Conservation (phyloP, 139 green algal species). For the Dunaliella primolecta region DNA sequence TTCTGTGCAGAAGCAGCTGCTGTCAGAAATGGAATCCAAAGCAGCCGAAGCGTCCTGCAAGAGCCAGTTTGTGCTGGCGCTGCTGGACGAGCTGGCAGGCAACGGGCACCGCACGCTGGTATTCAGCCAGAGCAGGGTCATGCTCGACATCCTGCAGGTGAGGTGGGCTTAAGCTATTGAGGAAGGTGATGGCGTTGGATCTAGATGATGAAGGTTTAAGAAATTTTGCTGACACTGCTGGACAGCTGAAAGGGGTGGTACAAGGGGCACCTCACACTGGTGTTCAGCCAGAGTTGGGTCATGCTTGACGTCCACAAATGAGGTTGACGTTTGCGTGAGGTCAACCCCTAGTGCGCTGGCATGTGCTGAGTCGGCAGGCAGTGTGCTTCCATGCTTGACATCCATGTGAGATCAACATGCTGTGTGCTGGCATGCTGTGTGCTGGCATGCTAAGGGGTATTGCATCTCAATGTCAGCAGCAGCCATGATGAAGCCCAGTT, state of each 20-base stretch:
- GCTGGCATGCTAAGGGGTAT: constrained; percentile 38
- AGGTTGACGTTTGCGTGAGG: too few relatives aligned
- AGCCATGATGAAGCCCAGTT: background rate
- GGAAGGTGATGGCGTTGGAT: background rate
- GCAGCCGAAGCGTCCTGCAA: constrained; percentile 71
- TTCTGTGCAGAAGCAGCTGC: constrained; percentile 26
- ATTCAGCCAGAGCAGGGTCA: constrained; percentile 79
- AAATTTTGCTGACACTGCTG: constrained; percentile 76
- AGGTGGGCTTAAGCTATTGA: background rate
- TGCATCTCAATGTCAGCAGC: background rate
- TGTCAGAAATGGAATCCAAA: constrained; percentile 28
- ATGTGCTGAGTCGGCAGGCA: too few relatives aligned
- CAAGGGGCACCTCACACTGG: constrained; percentile 77
- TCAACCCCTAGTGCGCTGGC: too few relatives aligned
- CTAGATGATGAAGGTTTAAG: too few relatives aligned
- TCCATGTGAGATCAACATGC: too few relatives aligned
- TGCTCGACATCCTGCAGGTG: constrained; percentile 89
- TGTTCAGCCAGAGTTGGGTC: constrained; percentile 82
- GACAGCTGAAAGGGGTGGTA: constrained; percentile 60
- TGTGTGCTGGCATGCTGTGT: too few relatives aligned
- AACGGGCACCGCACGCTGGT: constrained; percentile 85
- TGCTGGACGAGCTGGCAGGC: constrained; percentile 67
- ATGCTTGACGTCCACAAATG: constrained; percentile 93
- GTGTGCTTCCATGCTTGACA: too few relatives aligned
- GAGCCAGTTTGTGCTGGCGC: constrained; percentile 66